Evolutionary conservation across 305 asterid species (phyloP), one percentile per base, ranked within the genome.

Genomic region (Fraxinus paxiana): DNA sequence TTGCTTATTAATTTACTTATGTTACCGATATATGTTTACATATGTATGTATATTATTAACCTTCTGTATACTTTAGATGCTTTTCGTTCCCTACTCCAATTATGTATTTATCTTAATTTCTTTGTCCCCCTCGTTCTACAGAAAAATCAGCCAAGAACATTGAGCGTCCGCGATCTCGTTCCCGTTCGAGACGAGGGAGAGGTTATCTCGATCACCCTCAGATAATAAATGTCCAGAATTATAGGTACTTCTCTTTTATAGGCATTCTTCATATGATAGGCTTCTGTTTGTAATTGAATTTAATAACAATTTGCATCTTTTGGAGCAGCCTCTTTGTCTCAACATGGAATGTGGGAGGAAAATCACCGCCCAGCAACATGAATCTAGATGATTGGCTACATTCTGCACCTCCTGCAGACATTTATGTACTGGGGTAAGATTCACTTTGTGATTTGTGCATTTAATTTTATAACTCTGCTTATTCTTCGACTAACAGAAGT

Each of bases 281-380:
- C 75, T 54, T 73, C 31, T 70, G 24, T 22, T 73, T 35, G 74
- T 80, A 82, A 63, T 79, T 56, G 34, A 77, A 33, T 35, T 67
- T 79, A 26, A 26, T 18, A 59, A 38, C 6, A 1, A 9, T 73
- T 20, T 9, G 34, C 0, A 35, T 82, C 77, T 81, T 61, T 84
- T 79, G 80, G 82, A 74, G 43, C 91, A 95, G 99, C 63, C 85
- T 91, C 77, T 95, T 95, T 38, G 97, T 90, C 48, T 92, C 98
- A 9, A 92, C 99, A 22, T 96, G 99, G 99, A 96, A 96, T 34
- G 98, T 94, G 85, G 99, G 95, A 77, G 99, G 99, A 79, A 96
- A 91, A 87, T 78, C 98, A 56, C 99, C 99, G 1, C 77, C 90
- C 2, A 89, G 82, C 88, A 90, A 88, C 82, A 81, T 96, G 97